Base-by-base conservation (phyloP, 2,329 filamentous ascomycete genomes). In the Cucurbitaria berberidis region DNA sequence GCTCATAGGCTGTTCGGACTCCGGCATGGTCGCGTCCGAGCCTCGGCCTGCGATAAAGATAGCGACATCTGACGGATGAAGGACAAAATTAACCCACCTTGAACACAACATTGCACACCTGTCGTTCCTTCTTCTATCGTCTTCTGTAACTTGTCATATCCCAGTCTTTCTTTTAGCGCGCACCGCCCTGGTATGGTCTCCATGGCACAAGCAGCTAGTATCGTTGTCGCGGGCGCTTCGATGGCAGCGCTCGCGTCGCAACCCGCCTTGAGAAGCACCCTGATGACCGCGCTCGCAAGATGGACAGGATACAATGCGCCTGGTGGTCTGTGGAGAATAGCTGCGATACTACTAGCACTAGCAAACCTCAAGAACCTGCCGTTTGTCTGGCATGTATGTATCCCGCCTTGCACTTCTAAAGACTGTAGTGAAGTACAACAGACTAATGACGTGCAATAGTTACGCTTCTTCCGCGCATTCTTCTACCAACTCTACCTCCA, bases 311-410 rank as follows among this genome's bases (percentile, higher is more conserved):
- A 69, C 36, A 57, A 61, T 41, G 57, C 66, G 15, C 72, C 72
- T 1, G 73, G 72, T 7, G 71, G 72, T 3, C 36, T 65, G 4
- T 76, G 74, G 74, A 63, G 71, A 30, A 63, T 74, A 21, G 44
- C 70, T 1, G 70, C 71, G 9, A 58, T 76, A 15, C 18, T 75
- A 1, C 60, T 75, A 15, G 72, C 68, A 7, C 42, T 74, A 29
- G 61, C 84, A 38, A 93, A 93, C 73, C 80, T 88, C 77, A 93
- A 93, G 81, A 89, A 83, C 55, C 68, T 92, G 55, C 90, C 90
- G 0, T 81, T 90, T 36, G 83, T 85, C 9, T 93, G 90, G 90
- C 91, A 90, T 62, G 87, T 90, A 82, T 49, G 86, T 76, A 32
- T 45, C 22, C 35, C 22, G 52, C 34, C 18, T 36, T 18, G 11